A percentile compares a stretch with the other conserved stretches of the same genome.
phyloP scores from a whole-genome alignment of 306 rosid species.

The Boehmeria nivea region DNA sequence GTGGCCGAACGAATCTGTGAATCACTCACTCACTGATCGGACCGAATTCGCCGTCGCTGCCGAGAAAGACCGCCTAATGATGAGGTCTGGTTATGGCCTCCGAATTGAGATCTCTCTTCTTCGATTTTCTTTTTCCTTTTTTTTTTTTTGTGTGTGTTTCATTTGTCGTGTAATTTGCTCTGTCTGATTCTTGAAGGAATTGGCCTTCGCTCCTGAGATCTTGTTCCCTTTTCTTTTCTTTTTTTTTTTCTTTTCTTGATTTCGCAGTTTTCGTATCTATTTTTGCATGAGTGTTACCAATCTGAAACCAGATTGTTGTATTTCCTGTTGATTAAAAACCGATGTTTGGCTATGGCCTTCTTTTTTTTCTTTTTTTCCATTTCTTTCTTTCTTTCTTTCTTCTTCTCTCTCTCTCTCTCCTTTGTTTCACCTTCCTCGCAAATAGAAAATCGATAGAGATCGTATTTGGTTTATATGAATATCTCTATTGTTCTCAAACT shows the following conservation, averaged over 20 bases:
- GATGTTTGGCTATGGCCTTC: not conserved
- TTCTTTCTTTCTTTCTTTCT: too few relatives aligned
- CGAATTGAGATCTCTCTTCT: not conserved
- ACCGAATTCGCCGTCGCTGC: not conserved
- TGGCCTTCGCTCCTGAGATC: not conserved
- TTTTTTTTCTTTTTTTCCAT: too few relatives aligned
- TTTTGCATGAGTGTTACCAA: not conserved
- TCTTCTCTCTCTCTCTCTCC: too few relatives aligned
- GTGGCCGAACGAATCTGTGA: not conserved
- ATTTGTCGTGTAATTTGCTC: too few relatives aligned
- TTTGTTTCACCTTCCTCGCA: too few relatives aligned
- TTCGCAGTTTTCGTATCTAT: not conserved
- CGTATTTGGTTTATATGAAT: not conserved
- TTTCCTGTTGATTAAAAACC: not conserved
- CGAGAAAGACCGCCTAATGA: not conserved
- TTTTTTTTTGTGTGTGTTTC: too few relatives aligned
- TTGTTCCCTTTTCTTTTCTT: not conserved
- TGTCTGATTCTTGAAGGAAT: not conserved
- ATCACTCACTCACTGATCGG: not conserved
- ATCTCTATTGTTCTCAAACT: not conserved
- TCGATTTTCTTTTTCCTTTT: not conserved
- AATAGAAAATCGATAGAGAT: too few relatives aligned
- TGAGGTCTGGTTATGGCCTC: conserved; percentile 1
- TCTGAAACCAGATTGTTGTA: too few relatives aligned
- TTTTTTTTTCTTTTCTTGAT: not conserved